A percentile compares a stretch with the other conserved stretches of the same genome.
Conservation (phyloP, 2,329 filamentous ascomycete species). For the Lecanicillium sp. region DNA sequence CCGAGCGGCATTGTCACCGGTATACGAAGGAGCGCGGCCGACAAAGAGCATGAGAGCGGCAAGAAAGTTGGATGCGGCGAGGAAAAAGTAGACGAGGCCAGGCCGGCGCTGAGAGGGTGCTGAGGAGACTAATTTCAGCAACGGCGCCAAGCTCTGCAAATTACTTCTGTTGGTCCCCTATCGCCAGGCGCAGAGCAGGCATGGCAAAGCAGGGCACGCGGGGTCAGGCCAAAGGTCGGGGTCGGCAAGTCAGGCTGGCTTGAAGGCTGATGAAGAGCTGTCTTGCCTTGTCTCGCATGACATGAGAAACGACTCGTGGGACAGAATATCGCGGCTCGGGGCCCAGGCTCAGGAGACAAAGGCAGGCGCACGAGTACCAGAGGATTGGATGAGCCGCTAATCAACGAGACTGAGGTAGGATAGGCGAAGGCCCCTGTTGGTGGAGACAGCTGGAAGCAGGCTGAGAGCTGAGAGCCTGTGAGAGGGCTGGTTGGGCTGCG, state of each 20-base stretch:
- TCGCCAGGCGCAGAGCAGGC: not conserved
- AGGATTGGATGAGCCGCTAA: conserved; percentile 1
- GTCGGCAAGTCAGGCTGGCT: no score
- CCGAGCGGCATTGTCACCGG: conserved; percentile 24
- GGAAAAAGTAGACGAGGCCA: not conserved
- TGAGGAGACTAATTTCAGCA: conserved; percentile 8
- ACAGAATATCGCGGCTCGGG: no score
- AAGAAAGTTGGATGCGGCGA: not conserved
- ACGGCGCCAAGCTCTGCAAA: conserved; percentile 3
- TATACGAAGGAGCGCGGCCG: not conserved
- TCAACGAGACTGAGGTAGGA: conserved; percentile 7
- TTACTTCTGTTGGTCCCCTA: not conserved
- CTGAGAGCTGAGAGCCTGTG: conserved; percentile 12
- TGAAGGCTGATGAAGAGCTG: not conserved
- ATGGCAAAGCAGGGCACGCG: no score
- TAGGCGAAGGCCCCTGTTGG: conserved; percentile 8
- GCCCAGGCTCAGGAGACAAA: conserved; percentile 10
- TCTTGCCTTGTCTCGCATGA: conserved; percentile 3
- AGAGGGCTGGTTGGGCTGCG: conserved; percentile 8
- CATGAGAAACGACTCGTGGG: no score
- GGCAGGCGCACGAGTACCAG: not conserved
- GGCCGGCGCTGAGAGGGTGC: no score
- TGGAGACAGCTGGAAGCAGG: conserved; percentile 7
- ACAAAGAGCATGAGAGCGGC: conserved; percentile 3
- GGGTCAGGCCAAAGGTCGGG: not conserved